Evolutionary conservation across 371 early-diverging fungal species (phyloP), one percentile per base, ranked within the genome.

Genomic region (Enteropsectra breve): DNA sequence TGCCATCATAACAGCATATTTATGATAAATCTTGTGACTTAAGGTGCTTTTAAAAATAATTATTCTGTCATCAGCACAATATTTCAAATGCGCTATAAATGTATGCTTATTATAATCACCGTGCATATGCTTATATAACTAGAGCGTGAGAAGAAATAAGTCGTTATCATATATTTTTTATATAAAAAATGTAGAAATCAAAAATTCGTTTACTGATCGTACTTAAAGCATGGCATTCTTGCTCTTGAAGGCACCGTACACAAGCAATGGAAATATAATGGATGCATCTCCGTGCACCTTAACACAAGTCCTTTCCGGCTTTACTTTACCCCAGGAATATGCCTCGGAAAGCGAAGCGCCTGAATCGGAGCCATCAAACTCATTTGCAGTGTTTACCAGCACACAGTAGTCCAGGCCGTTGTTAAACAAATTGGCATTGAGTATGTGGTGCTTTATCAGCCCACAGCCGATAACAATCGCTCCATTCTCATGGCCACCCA

Each of bases 311-410:
- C 86, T 90, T 60, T 85, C 83, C 61, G 85, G 79, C 48, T 86
- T 82, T 66, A 98, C 92, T 81, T 98, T 98, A 37, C 99, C 99
- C 99, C 99, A 98, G 18, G 90, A 90, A 32, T 94, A 87, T 5
- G 97, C 95, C 75, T 98, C 99, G 63, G 95, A 94, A 1, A 97
- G 90, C 34, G 87, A 83, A 1, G 97, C 99, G 5, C 99, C 99
- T 13, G 96, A 90, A 83, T 98, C 99, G 76, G 89, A 88, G 45
- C 97, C 99, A 81, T 98, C 97, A 82, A 88, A 95, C 76, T 98
- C 97, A 72, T 90, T 90, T 0, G 88, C 94, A 0, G 95, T 96
- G 76, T 97, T 97, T 78, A 98, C 85, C 69, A 90, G 90, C 0
- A 97, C 94, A 6, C 95, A 90, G 76, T 86, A 93, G 74, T 98